Evolutionary conservation across 2,329 filamentous ascomycete species (phyloP).

Genomic region (Verticillium albo-atrum): DNA sequence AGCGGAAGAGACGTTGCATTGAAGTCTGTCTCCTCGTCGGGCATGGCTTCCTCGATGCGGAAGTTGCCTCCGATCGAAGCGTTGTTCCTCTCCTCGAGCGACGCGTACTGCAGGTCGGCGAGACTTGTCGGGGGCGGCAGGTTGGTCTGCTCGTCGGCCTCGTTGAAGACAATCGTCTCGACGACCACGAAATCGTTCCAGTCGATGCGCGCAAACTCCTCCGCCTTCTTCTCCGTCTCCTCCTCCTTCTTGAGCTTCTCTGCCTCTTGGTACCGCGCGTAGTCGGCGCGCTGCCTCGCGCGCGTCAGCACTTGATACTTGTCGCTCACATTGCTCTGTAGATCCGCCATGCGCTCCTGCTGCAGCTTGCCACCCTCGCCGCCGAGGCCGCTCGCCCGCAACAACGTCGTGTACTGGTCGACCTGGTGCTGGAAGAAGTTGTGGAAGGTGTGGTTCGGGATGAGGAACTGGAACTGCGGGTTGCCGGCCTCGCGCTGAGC

Average conservation of each 20-base stretch:
- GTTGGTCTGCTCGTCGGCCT: conserved; percentile 79
- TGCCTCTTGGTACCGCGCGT: conserved; percentile 75
- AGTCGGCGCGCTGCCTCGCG: conserved; percentile 83
- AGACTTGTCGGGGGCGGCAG: conserved; percentile 86
- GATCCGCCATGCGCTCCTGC: conserved; percentile 65
- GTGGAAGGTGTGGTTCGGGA: conserved; percentile 92
- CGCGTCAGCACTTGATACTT: conserved; percentile 75
- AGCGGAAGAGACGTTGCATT: conserved; percentile 46
- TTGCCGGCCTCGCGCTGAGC: conserved; percentile 87
- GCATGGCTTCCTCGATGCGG: conserved; percentile 93
- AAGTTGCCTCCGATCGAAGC: conserved; percentile 78
- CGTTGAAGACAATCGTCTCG: conserved; percentile 89
- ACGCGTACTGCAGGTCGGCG: conserved; percentile 88
- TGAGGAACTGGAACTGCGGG: conserved; percentile 92
- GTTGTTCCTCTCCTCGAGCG: conserved; percentile 89
- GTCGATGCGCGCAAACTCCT: conserved; percentile 79
- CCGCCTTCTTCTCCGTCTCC: conserved; percentile 74
- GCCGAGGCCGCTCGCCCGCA: conserved; percentile 64
- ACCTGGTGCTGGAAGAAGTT: conserved; percentile 91
- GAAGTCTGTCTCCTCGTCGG: conserved; percentile 63
- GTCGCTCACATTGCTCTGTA: conserved; percentile 72
- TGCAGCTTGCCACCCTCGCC: conserved; percentile 64
- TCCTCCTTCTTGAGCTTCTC: conserved; percentile 89
- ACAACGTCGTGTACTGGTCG: conserved; percentile 84
- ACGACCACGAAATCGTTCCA: conserved; percentile 98